These are phyloP conservation scores for Iberis pinnata DNA, from an alignment of 345 rosid species.

Conservation along the genomic window DNA sequence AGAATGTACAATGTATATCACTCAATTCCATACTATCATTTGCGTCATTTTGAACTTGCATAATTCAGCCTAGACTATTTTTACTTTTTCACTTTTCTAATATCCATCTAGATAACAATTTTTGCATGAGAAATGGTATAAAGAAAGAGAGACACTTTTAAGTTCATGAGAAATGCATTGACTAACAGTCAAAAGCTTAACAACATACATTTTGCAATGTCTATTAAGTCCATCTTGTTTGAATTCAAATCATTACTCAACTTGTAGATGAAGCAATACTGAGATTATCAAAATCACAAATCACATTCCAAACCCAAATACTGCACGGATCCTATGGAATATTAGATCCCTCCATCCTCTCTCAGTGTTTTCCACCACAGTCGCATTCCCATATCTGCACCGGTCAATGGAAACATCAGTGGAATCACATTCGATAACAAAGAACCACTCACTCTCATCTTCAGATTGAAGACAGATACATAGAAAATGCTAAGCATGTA, in stretches of 20 bases:
- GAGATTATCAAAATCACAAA: conserved; percentile 15
- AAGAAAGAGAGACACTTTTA: not conserved
- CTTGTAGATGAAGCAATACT: conserved; percentile 18
- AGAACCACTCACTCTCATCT: not conserved
- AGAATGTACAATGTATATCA: too few relatives aligned
- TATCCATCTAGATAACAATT: too few relatives aligned
- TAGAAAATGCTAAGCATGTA: not conserved
- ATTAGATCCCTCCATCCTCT: conserved; percentile 95
- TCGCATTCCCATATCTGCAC: conserved; percentile 86
- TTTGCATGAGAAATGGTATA: too few relatives aligned
- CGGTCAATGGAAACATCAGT: conserved; percentile 7
- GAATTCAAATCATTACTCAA: conserved; percentile 12
- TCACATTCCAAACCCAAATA: conserved; percentile 81
- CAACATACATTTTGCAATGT: conserved; percentile 23
- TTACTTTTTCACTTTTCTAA: too few relatives aligned
- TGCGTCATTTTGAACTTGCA: too few relatives aligned
- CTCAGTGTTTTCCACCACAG: conserved; percentile 90
- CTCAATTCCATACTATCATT: too few relatives aligned
- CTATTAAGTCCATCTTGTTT: not conserved
- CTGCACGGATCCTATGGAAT: conserved; percentile 78
- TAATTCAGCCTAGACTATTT: too few relatives aligned
- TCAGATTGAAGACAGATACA: too few relatives aligned
- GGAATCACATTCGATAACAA: not conserved
- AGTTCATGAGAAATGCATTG: conserved; percentile 14
- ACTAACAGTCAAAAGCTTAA: not conserved